Conservation (phyloP, 306 rosid genomes). For the Medicago ruthenica region DNA sequence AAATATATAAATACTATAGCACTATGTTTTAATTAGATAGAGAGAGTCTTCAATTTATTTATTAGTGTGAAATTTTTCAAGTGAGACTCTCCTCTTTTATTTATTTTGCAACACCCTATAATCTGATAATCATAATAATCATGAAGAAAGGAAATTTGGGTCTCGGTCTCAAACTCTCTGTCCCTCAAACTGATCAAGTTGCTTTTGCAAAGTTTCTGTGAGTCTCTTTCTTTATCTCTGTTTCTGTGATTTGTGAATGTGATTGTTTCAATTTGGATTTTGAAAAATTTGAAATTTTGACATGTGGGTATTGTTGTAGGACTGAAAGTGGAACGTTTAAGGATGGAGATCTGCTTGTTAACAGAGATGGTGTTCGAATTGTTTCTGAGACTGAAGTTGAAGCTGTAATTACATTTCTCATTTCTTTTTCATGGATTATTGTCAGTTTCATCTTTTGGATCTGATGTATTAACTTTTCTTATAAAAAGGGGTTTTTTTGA, state of each 20-base stretch:
- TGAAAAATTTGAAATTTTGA: conserved; percentile 43
- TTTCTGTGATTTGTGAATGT: conserved; percentile 27
- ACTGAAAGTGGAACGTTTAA: conserved; percentile 93
- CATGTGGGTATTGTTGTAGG: conserved; percentile 54
- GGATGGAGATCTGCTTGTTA: conserved; percentile 96
- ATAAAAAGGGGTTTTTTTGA: neutral
- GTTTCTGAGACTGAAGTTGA: conserved; percentile 79
- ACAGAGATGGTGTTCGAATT: conserved; percentile 90
- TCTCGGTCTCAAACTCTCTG: conserved; percentile 68
- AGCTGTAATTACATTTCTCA: conserved; percentile 59
- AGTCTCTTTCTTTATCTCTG: conserved; percentile 41
- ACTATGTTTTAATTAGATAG: conserved; percentile 11
- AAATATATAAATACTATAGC: no score
- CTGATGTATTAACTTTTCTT: conserved; percentile 27
- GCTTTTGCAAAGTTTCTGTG: conserved; percentile 79
- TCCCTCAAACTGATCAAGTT: conserved; percentile 73
- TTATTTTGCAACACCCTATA: conserved; percentile 1
- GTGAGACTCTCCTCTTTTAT: neutral
- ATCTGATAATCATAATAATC: conserved; percentile 15
- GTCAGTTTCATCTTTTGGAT: conserved; percentile 47
- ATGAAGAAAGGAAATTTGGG: conserved; percentile 77
- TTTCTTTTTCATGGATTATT: conserved; percentile 12
- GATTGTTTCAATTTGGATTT: conserved; percentile 8
- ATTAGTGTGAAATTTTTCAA: neutral
- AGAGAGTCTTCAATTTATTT: neutral